These are phyloP conservation scores for Ochetophila trinervis DNA, from an alignment of 306 rosid species.

Conservation along the genomic window DNA sequence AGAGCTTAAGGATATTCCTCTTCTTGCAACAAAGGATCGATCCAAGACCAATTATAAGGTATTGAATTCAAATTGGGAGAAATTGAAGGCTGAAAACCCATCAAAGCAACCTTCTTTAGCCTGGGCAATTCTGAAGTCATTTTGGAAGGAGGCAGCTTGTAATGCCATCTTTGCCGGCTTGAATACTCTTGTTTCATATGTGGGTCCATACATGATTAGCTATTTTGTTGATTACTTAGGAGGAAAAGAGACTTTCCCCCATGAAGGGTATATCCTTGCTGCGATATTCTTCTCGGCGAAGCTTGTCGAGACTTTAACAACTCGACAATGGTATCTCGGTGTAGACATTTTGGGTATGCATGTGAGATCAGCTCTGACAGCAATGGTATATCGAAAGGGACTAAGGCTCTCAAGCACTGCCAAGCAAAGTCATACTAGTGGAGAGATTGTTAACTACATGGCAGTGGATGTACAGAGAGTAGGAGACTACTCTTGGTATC, in stretches of 20 bases:
- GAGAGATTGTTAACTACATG: conserved; percentile 97
- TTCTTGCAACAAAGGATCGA: conserved; percentile 79
- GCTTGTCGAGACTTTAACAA: conserved; percentile 88
- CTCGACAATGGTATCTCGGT: conserved; percentile 97
- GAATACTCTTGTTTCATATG: conserved; percentile 89
- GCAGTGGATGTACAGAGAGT: conserved; percentile 97
- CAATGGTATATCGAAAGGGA: conserved; percentile 91
- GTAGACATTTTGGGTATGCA: conserved; percentile 99
- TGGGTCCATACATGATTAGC: conserved; percentile 94
- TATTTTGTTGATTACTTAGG: conserved; percentile 93
- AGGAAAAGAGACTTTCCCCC: conserved; percentile 70
- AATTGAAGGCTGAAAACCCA: conserved; percentile 62
- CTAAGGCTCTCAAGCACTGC: conserved; percentile 88
- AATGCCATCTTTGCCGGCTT: conserved; percentile 93
- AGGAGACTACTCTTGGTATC: conserved; percentile 97
- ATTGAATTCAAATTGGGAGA: conserved; percentile 90
- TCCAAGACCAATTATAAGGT: conserved; percentile 73
- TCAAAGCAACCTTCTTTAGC: conserved; percentile 75
- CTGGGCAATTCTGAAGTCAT: conserved; percentile 83
- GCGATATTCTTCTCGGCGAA: conserved; percentile 83
- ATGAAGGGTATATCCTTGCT: conserved; percentile 89
- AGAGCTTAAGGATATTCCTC: conserved; percentile 97
- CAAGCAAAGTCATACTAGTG: conserved; percentile 94
- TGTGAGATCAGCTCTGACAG: conserved; percentile 89
- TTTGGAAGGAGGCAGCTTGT: conserved; percentile 94